Base-by-base conservation (phyloP, 129 eudicot species). In the Tagetes patula region DNA sequence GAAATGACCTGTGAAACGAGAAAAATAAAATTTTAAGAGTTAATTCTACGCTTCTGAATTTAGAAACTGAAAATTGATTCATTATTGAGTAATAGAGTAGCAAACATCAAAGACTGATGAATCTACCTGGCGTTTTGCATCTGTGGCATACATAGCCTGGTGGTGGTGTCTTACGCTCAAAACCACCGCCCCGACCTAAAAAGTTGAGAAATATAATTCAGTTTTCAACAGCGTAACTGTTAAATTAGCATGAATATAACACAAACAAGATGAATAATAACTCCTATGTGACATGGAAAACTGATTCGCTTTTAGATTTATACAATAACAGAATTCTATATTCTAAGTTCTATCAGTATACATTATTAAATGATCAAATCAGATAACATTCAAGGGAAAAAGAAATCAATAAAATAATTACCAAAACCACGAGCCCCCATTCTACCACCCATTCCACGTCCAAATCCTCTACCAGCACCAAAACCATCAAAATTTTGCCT, bases 81-180 rank as follows among this genome's bases (percentile, higher is more conserved):
- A 43, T 50, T 54, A 60, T 60, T 1, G 42, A 34, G 30, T 61
- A 31, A 52, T 58, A 36, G 55, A 60, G 8, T 61, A 34, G 40
- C 65, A 74, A 56, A 20, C 67, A 63, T 48, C 38, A 38, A 60
- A 60, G 47, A 69, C 68, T 10, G 48, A 71, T 52, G 63, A 76
- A 81, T 87, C 65, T 83, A 94, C 98, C 98, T 71, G 99, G 96
- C 4, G 84, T 86, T 79, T 90, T 95, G 85, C 99, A 95, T 80
- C 99, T 82, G 83, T 95, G 91, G 75, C 99, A 95, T 43, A 95
- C 69, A 76, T 95, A 95, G 72, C 99, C 99, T 50, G 77, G 96
- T 54, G 99, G 99, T 14, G 97, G 99, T 69, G 89, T 95, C 85
- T 87, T 89, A 50, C 86, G 77, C 73, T 86, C 96, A 77, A 91